These are phyloP conservation scores for Auriscalpium vulgare DNA, from an alignment of 768 basidiomycete genomes.

Conservation along the genomic window DNA sequence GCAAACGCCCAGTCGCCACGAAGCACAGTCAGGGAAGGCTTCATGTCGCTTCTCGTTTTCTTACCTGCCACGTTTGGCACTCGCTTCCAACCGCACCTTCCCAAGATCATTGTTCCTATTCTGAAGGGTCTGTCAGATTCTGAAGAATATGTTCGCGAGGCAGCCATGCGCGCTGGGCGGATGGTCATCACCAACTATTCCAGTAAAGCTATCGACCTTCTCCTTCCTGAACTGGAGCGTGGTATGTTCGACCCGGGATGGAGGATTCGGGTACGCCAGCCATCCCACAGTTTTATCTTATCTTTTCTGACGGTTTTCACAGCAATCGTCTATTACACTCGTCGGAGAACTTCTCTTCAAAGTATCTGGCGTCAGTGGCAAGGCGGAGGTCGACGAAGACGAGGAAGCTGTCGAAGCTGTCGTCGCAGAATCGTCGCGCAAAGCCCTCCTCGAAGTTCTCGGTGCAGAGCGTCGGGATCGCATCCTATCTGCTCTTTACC, in stretches of 20 bases:
- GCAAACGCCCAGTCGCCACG: slow-evolving; percentile 84
- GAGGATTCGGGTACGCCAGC: slow-evolving; percentile 76
- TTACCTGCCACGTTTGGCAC: slow-evolving; percentile 94
- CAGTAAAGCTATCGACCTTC: slow-evolving; percentile 81
- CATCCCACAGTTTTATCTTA: background rate
- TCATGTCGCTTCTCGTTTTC: slow-evolving; percentile 96
- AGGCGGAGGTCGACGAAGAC: slow-evolving; percentile 74
- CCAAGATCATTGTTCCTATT: slow-evolving; percentile 90
- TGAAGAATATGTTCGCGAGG: slow-evolving; percentile 93
- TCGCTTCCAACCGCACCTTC: slow-evolving; percentile 92
- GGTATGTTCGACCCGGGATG: slow-evolving; percentile 94
- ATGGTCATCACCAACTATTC: slow-evolving; percentile 98
- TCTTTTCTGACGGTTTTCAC: slow-evolving; percentile 11
- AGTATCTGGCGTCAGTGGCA: slow-evolving; percentile 91
- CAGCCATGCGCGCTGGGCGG: slow-evolving; percentile 96
- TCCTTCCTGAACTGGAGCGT: slow-evolving; percentile 87
- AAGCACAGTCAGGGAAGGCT: slow-evolving; percentile 91
- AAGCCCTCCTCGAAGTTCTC: slow-evolving; percentile 80
- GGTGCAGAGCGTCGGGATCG: slow-evolving; percentile 86
- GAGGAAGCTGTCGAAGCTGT: slow-evolving; percentile 62
- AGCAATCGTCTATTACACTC: slow-evolving; percentile 94
- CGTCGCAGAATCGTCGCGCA: slow-evolving; percentile 71
- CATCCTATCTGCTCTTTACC: slow-evolving; percentile 83
- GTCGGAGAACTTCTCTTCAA: slow-evolving; percentile 96
- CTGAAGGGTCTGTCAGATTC: slow-evolving; percentile 84